A percentile compares a stretch with the other conserved stretches of the same genome.
These are phyloP conservation scores for Oligophagozyma castellii DNA, from an alignment of 1,139 yeast genomes.

Conservation along the genomic window DNA sequence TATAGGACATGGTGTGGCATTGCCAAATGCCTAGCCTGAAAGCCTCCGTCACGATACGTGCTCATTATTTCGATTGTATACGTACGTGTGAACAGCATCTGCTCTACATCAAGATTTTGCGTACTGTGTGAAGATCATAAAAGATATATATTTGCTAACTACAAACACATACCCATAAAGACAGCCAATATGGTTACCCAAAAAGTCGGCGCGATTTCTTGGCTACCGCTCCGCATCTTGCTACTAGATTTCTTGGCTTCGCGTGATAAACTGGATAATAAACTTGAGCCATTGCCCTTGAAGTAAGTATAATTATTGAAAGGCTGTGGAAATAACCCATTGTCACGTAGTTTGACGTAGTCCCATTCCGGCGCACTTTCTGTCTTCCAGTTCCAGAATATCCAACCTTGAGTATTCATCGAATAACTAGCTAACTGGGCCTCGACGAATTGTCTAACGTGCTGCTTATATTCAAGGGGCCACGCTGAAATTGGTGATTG, in stretches of 20 bases:
- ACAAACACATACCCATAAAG: too few species aligned
- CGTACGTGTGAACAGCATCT: too few species aligned
- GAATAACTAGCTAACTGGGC: conserved; percentile 37
- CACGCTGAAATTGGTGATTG: conserved; percentile 21
- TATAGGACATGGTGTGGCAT: conserved; percentile 14
- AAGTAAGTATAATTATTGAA: conserved; percentile 27
- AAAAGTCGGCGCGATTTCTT: too few species aligned
- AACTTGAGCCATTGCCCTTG: conserved; percentile 19
- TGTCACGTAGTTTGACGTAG: conserved; percentile 34
- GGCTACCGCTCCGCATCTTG: too few species aligned
- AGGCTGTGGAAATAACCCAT: conserved; percentile 49
- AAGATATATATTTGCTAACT: too few species aligned
- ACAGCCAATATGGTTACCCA: too few species aligned
- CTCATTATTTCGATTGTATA: too few species aligned
- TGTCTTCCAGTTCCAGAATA: conserved; percentile 59
- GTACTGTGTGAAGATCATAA: too few species aligned
- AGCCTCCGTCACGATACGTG: conserved; percentile 13
- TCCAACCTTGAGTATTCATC: conserved; percentile 39
- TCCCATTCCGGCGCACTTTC: conserved; percentile 55
- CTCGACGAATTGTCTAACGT: conserved; percentile 35
- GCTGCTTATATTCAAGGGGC: conserved; percentile 23
- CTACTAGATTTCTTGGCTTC: too few species aligned
- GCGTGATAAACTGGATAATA: too few species aligned
- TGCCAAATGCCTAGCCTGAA: conserved; percentile 10
- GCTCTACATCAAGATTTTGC: too few species aligned